These are phyloP conservation scores for Misopates orontium DNA, from an alignment of 257 asterid species.

Conservation along the genomic window DNA sequence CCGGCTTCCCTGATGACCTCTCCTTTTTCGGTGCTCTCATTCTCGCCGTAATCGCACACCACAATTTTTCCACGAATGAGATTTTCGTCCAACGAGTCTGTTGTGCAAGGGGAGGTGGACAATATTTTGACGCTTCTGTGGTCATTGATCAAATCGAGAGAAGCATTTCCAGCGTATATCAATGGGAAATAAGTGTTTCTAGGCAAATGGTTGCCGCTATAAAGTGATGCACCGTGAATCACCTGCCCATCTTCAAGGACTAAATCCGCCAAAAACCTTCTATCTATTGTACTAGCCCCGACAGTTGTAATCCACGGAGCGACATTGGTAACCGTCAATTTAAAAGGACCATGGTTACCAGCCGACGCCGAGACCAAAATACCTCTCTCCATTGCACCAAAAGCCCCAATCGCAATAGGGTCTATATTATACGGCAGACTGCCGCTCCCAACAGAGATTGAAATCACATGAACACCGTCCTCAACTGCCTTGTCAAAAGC, in stretches of 20 bases:
- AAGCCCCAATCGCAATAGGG: constrained; percentile 81
- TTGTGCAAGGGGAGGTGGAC: constrained; percentile 49
- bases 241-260: constrained; percentile 55
- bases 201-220: constrained; percentile 35
- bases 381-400: constrained; percentile 74
- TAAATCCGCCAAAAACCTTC: constrained; percentile 68
- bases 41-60: constrained; percentile 78
- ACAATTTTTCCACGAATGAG: constrained; percentile 71
- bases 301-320: constrained; percentile 91
- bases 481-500: constrained; percentile 84
- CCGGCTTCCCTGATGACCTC: constrained; percentile 61
- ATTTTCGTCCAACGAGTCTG: constrained; percentile 51
- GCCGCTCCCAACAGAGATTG: constrained; percentile 80
- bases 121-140: constrained; percentile 36
- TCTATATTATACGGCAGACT: constrained; percentile 56
- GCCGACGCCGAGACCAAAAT: constrained; percentile 80
- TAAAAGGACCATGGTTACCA: constrained; percentile 77
- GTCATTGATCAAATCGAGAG: constrained; percentile 26
- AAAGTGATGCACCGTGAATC: constrained; percentile 61
- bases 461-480: constrained; percentile 73
- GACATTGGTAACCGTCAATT: constrained; percentile 66
- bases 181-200: constrained; percentile 44
- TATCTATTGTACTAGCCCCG: constrained; percentile 85
- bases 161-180: constrained; percentile 63
- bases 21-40: constrained; percentile 67